A percentile compares a stretch with the other conserved stretches of the same genome.
Conservation (phyloP, 2,329 filamentous ascomycete genomes). For the Botrytis deweyae region DNA sequence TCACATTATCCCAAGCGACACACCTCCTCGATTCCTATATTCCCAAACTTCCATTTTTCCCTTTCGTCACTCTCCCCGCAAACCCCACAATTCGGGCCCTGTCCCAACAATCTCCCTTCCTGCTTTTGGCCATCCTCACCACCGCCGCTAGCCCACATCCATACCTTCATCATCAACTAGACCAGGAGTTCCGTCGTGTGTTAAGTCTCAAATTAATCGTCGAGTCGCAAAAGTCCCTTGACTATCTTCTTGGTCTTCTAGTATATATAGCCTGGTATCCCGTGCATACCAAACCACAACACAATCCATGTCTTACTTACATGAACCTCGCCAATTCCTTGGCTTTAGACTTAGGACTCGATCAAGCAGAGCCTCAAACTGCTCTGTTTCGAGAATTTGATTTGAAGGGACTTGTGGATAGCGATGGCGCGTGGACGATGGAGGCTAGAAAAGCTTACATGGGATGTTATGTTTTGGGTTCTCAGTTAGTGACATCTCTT, state of each 20-base stretch:
- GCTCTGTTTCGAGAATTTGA: constrained; percentile 28
- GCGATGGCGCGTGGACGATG: constrained; percentile 27
- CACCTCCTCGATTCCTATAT: constrained; percentile 29
- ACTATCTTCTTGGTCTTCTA: constrained; percentile 57
- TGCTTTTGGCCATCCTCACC: constrained; percentile 36
- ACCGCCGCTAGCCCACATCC: constrained; percentile 31
- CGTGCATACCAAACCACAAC: constrained; percentile 34
- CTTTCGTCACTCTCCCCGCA: constrained; percentile 33
- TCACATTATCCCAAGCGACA: constrained; percentile 32
- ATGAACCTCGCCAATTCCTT: constrained; percentile 40
- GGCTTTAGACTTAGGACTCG: constrained; percentile 38
- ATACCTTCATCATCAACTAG: constrained; percentile 34
- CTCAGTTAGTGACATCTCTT: constrained; percentile 27
- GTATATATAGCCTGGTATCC: constrained; percentile 58
- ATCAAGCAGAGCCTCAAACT: constrained; percentile 30
- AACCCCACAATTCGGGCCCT: constrained; percentile 32
- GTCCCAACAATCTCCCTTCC: constrained; percentile 34
- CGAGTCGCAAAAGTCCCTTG: constrained; percentile 55
- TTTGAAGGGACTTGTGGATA: constrained; percentile 28
- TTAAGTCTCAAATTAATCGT: constrained; percentile 45
- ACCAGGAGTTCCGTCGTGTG: constrained; percentile 36
- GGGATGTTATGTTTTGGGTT: constrained; percentile 38
- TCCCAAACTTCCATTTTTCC: constrained; percentile 30
- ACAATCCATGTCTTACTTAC: constrained; percentile 37
- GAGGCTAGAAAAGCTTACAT: constrained; percentile 36